Evolutionary conservation across 768 basidiomycete species (phyloP).

Genomic region (Lyophyllum semitale): DNA sequence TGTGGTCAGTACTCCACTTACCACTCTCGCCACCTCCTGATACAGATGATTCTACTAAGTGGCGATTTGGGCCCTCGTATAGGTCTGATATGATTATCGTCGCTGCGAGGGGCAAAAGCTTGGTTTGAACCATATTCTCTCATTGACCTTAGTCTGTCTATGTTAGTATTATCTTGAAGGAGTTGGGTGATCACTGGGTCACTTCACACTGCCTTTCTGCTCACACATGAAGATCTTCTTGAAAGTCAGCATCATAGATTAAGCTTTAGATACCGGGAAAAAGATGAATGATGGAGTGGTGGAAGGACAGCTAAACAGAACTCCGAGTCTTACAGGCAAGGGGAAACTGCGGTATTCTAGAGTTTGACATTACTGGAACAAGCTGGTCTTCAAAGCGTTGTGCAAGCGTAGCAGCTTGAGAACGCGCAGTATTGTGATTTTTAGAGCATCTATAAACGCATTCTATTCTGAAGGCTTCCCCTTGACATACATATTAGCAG

Average conservation of each 20-base stretch:
- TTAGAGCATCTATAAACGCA: constrained; percentile 10
- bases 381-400: background rate
- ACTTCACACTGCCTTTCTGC: no score
- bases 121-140: no score
- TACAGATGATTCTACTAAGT: constrained; percentile 9
- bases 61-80: constrained; percentile 13
- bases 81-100: constrained; percentile 10
- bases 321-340: no score
- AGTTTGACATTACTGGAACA: background rate
- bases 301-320: no score
- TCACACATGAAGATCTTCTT: no score
- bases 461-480: constrained; percentile 20
- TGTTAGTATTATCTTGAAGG: no score
- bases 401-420: no score
- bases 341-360: background rate
- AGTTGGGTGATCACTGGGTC: no score
- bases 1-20: background rate
- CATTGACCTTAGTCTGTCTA: no score
- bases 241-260: no score
- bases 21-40: constrained; percentile 1
- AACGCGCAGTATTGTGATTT: constrained; percentile 3
- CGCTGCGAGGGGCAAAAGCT: background rate
- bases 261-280: no score
- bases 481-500: background rate
- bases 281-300: no score